Evolutionary conservation across 1,284 basidiomycete species (phyloP).

Genomic region (Heterobasidion occidentale): DNA sequence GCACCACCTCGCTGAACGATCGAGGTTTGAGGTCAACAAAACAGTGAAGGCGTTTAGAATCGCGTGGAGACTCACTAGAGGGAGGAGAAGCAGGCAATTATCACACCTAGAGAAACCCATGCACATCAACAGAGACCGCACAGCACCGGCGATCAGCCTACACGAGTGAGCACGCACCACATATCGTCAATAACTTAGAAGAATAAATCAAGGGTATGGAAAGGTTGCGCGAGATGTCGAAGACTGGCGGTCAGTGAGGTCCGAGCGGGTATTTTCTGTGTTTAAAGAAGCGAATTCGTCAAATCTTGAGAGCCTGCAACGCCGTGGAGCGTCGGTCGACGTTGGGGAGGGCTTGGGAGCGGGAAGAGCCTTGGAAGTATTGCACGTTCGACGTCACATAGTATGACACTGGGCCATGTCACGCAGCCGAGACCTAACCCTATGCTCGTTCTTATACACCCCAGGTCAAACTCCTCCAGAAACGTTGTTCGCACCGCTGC

Average conservation of each 20-base stretch:
- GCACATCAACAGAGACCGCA: neutral
- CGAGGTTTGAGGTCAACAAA: constrained; percentile 7
- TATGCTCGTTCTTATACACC: too few species aligned
- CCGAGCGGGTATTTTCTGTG: neutral
- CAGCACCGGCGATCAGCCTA: neutral
- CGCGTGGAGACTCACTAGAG: constrained; percentile 40
- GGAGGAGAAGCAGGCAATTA: constrained; percentile 62
- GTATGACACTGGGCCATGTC: neutral
- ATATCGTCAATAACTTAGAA: constrained; percentile 6
- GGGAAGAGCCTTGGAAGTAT: neutral
- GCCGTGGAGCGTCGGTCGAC: neutral
- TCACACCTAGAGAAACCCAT: constrained; percentile 44
- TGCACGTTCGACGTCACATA: neutral
- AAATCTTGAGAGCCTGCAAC: neutral
- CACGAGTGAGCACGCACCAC: constrained; percentile 11
- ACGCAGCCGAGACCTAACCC: neutral
- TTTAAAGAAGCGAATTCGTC: neutral
- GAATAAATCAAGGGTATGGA: neutral
- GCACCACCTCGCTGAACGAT: constrained; percentile 55
- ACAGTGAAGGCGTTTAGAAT: constrained; percentile 1
- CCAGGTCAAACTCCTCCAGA: too few species aligned
- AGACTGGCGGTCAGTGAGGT: neutral
- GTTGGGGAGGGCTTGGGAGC: neutral
- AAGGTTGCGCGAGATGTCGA: neutral
- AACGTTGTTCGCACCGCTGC: too few species aligned